Evolutionary conservation across 2,329 filamentous ascomycete species (phyloP).

Genomic region (Calonectria hongkongensis): DNA sequence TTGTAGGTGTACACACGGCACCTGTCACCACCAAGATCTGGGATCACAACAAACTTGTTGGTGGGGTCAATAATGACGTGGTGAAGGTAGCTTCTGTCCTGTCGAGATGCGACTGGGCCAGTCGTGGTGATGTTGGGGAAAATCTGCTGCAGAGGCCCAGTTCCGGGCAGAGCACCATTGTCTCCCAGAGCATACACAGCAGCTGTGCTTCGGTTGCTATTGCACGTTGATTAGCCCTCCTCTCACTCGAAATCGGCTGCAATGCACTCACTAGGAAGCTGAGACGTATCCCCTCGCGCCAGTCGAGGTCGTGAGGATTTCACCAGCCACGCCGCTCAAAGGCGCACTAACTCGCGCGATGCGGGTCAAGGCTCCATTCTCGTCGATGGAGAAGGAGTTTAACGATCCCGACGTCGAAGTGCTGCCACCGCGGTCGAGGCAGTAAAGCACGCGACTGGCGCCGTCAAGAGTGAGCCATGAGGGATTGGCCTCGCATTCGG

Average conservation of each 20-base stretch:
- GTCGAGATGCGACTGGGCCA: conserved; percentile 46
- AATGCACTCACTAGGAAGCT: conserved; percentile 49
- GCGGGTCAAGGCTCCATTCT: conserved; percentile 36
- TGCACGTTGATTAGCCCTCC: neutral
- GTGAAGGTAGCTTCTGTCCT: conserved; percentile 51
- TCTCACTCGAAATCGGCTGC: neutral
- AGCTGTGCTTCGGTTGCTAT: conserved; percentile 43
- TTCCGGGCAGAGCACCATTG: conserved; percentile 43
- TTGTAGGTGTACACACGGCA: conserved; percentile 49
- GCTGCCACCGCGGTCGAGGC: conserved; percentile 45
- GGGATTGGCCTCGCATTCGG: conserved; percentile 45
- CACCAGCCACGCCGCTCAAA: conserved; percentile 46
- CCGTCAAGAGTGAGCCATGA: conserved; percentile 48
- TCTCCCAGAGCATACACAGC: conserved; percentile 44
- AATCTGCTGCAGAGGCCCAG: conserved; percentile 44
- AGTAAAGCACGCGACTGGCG: conserved; percentile 46
- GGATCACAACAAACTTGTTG: conserved; percentile 47
- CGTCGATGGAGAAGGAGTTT: conserved; percentile 48
- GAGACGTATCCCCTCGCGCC: conserved; percentile 47
- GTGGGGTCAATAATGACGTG: conserved; percentile 52
- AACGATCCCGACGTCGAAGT: conserved; percentile 42
- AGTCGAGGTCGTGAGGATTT: conserved; percentile 39
- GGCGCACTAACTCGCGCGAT: conserved; percentile 43
- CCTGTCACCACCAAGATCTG: conserved; percentile 50
- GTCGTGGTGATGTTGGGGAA: conserved; percentile 45